Conservation (phyloP, 1,284 basidiomycete species). For the Rhizoctonia solani region DNA sequence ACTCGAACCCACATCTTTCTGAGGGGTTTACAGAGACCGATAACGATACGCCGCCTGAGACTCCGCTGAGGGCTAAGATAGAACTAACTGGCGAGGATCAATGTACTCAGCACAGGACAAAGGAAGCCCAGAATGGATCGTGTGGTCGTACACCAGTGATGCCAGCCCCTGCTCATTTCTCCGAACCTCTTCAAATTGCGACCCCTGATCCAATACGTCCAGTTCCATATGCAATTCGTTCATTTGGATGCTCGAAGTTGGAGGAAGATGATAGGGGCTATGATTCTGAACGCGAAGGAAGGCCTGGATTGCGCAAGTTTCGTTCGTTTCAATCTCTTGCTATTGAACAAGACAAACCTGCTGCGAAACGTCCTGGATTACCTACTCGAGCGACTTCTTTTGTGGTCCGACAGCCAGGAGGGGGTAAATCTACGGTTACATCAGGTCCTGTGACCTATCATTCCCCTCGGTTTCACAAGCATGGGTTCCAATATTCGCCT, state of each 20-base stretch:
- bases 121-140: background rate
- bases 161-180: background rate
- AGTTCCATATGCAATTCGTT: background rate
- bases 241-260: background rate
- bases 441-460: no score
- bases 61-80: background rate
- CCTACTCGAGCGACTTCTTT: background rate
- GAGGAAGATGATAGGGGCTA: conserved; percentile 3
- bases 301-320: background rate
- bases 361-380: background rate
- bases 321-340: background rate
- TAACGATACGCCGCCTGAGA: conserved; percentile 22
- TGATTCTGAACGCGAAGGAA: conserved; percentile 13
- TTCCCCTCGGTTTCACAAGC: no score
- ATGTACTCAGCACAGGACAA: background rate
- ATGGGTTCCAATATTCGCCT: no score
- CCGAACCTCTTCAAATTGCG: background rate
- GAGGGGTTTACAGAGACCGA: conserved; percentile 12
- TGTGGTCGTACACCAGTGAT: background rate
- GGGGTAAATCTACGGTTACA: no score
- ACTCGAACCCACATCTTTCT: background rate
- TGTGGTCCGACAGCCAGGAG: background rate
- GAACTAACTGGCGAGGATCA: background rate
- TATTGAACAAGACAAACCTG: background rate
- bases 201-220: conserved; percentile 15